phyloP scores from a whole-genome alignment of 202 grass and related monocot species.

The Dendrocalamus latiflorus region DNA sequence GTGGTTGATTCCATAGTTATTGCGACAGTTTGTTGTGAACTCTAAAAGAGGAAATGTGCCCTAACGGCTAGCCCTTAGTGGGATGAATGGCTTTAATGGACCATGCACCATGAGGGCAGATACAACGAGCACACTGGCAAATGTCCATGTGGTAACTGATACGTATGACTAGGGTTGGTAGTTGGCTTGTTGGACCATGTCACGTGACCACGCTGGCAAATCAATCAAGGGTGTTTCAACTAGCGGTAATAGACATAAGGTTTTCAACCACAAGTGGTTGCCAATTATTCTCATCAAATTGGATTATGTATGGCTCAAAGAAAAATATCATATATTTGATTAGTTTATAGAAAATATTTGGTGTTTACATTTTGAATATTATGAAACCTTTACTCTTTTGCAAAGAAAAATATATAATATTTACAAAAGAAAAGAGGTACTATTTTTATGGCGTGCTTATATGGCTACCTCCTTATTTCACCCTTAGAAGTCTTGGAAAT shows the following conservation, averaged over 20 bases:
- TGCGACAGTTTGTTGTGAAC: neutral
- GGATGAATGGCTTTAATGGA: neutral
- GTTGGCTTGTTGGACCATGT: neutral
- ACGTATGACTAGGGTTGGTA: neutral
- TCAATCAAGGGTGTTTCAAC: neutral
- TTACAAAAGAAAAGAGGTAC: neutral
- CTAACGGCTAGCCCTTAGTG: neutral
- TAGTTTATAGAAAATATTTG: neutral
- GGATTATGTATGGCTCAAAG: neutral
- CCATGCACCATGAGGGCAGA: neutral
- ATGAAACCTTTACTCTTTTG: too few species aligned
- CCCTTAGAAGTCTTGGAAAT: too few species aligned
- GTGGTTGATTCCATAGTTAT: too few species aligned
- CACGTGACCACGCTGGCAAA: neutral
- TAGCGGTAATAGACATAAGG: neutral
- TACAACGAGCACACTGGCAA: neutral
- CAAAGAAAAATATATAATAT: neutral
- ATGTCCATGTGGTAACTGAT: neutral
- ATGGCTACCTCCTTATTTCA: neutral
- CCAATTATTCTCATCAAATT: neutral
- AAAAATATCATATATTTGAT: neutral
- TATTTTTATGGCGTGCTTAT: neutral
- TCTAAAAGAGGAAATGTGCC: neutral
- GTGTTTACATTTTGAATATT: neutral
- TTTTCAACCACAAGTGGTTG: neutral